Percentiles rank a stretch among this genome's conserved stretches.
Evolutionary conservation across 371 early-diverging fungal genomes (phyloP).

Genomic region (Dichotomocladium elegans): DNA sequence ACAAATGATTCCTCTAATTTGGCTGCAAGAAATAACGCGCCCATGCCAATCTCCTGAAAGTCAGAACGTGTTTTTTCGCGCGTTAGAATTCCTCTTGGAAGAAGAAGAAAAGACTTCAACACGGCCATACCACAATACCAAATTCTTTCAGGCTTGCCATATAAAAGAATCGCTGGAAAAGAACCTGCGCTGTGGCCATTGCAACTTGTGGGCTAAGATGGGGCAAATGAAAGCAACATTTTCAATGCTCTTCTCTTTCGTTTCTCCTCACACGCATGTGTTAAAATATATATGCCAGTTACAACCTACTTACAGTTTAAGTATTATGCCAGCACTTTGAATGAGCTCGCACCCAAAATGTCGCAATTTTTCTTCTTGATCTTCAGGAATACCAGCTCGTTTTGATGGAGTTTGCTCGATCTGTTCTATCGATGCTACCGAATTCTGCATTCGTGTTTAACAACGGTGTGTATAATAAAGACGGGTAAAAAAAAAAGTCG

Average conservation of each 20-base stretch:
- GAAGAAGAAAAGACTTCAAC: too few relatives aligned
- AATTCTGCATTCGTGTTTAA: conserved; percentile 62
- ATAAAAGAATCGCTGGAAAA: conserved; percentile 91
- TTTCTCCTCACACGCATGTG: too few relatives aligned
- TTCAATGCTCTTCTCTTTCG: too few relatives aligned
- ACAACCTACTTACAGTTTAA: conserved; percentile 77
- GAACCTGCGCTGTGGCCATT: conserved; percentile 93
- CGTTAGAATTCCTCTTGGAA: neutral
- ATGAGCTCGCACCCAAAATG: conserved; percentile 80
- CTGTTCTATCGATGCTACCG: conserved; percentile 69
- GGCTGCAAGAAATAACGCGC: conserved; percentile 83
- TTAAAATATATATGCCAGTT: too few relatives aligned
- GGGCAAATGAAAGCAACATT: neutral
- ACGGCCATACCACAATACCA: conserved; percentile 67
- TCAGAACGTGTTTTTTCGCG: too few relatives aligned
- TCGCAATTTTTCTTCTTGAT: conserved; percentile 72
- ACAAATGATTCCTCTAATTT: conserved; percentile 89
- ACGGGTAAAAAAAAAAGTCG: too few relatives aligned
- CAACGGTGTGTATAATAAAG: too few relatives aligned
- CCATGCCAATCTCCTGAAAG: conserved; percentile 75
- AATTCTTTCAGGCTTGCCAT: conserved; percentile 71
- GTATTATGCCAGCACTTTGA: conserved; percentile 78
- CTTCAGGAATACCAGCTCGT: conserved; percentile 61
- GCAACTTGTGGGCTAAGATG: conserved; percentile 82
- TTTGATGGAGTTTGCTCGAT: conserved; percentile 64